Evolutionary conservation across 169 alveolate species (phyloP).

Genomic region (Plasmodium yoelii): DNA sequence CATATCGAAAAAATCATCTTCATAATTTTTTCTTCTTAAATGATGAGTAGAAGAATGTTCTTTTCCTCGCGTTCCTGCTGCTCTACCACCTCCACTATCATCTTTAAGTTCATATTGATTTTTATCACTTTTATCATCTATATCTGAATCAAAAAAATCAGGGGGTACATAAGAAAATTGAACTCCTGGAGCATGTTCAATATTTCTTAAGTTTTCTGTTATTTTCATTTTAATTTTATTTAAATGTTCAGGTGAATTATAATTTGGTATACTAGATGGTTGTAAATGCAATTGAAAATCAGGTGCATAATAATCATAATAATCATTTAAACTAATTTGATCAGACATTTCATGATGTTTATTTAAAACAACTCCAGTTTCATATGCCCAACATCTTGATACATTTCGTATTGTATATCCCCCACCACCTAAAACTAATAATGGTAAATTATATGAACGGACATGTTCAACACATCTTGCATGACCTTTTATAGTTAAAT

Average conservation of each 20-base stretch:
- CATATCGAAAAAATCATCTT: constrained; percentile 82
- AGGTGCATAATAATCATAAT: constrained; percentile 97
- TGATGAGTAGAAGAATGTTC: constrained; percentile 77
- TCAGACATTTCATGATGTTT: constrained; percentile 91
- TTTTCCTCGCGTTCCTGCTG: constrained; percentile 48
- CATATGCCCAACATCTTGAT: constrained; percentile 99
- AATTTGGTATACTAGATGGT: constrained; percentile 93
- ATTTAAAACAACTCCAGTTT: constrained; percentile 96
- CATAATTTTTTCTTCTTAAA: constrained; percentile 82
- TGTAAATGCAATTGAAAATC: constrained; percentile 95
- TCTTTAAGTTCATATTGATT: constrained; percentile 83
- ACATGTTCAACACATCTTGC: constrained; percentile 97
- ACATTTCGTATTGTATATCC: constrained; percentile 99
- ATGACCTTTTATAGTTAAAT: constrained; percentile 97
- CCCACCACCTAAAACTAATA: constrained; percentile 97
- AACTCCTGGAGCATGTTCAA: constrained; percentile 98
- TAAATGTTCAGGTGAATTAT: constrained; percentile 95
- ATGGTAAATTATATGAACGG: constrained; percentile 93
- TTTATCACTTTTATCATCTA: constrained; percentile 81
- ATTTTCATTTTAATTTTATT: constrained; percentile 92
- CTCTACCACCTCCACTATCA: constrained; percentile 83
- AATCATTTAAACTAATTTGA: constrained; percentile 95
- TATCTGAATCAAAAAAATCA: constrained; percentile 88
- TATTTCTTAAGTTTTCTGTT: constrained; percentile 92
- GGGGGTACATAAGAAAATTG: constrained; percentile 93